Percentiles rank a stretch among this genome's conserved stretches.
These are phyloP conservation scores for Alternaria novae-zelandiae DNA, from an alignment of 2,329 filamentous ascomycete species.

Conservation along the genomic window DNA sequence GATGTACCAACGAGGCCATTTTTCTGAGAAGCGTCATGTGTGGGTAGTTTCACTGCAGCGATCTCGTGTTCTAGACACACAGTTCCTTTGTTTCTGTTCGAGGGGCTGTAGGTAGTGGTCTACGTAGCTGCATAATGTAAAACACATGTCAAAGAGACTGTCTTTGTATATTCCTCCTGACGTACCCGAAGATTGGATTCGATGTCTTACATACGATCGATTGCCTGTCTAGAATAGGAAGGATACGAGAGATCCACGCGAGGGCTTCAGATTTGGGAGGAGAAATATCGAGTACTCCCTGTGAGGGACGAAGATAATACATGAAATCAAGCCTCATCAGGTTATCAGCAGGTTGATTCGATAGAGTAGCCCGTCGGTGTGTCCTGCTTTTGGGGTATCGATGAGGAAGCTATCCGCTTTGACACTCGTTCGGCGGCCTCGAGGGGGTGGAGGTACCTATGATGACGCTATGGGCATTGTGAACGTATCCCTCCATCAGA, in stretches of 20 bases:
- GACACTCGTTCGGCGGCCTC: neutral
- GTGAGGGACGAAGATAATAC: neutral
- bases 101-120: neutral
- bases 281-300: neutral
- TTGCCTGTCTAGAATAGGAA: neutral
- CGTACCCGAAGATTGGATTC: neutral
- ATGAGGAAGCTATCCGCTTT: neutral
- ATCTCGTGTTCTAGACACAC: neutral
- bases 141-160: neutral
- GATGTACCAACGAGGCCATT: neutral
- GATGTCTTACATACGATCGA: neutral
- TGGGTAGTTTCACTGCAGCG: neutral
- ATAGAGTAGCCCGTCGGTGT: neutral
- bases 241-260: neutral
- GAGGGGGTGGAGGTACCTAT: neutral
- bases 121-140: neutral
- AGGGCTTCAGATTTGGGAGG: neutral
- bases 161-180: neutral
- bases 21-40: neutral
- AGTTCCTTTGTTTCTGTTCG: neutral
- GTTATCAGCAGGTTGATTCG: neutral
- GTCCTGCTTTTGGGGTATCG: neutral
- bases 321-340: neutral
- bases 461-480: neutral
- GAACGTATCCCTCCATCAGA: neutral